A percentile compares a stretch with the other conserved stretches of the same genome.
Evolutionary conservation across 1,139 yeast genomes (phyloP).

Genomic region (Suhomyces chickasaworum): DNA sequence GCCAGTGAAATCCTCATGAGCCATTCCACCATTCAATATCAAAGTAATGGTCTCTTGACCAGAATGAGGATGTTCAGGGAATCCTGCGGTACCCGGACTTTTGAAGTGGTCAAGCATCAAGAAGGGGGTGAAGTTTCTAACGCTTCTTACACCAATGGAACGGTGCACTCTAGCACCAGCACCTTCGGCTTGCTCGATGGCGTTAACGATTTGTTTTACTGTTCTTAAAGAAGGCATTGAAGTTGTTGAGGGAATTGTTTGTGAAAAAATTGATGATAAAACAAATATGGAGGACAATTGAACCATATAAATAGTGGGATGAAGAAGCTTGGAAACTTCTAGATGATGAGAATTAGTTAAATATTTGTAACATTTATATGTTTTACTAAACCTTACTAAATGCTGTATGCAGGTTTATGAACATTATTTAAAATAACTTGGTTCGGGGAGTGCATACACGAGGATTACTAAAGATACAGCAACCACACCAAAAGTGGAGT

Average conservation of each 20-base stretch:
- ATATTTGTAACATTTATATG: not conserved
- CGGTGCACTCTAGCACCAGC: conserved; percentile 85
- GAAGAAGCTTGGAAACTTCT: conserved; percentile 1
- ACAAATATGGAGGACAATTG: conserved; percentile 2
- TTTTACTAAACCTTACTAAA: not conserved
- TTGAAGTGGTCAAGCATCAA: conserved; percentile 80
- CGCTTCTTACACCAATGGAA: conserved; percentile 68
- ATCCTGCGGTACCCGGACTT: conserved; percentile 51
- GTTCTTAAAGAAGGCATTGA: conserved; percentile 39
- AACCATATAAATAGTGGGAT: conserved; percentile 10
- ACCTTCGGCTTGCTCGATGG: conserved; percentile 81
- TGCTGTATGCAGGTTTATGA: conserved; percentile 2
- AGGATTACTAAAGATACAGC: not conserved
- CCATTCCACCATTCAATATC: conserved; percentile 71
- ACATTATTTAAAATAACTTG: not conserved
- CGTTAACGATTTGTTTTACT: conserved; percentile 60
- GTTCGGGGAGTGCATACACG: not conserved
- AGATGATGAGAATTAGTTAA: not conserved
- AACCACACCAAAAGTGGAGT: not conserved
- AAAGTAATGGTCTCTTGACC: conserved; percentile 90
- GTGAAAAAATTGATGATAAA: conserved; percentile 7
- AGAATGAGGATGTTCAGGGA: conserved; percentile 92
- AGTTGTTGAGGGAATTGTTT: conserved; percentile 4
- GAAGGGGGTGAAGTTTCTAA: conserved; percentile 80
- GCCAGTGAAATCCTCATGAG: conserved; percentile 93